Percentiles rank a stretch among this genome's conserved stretches.
These are phyloP conservation scores for Madurella mycetomatis DNA, from an alignment of 2,329 filamentous ascomycete species.

Conservation along the genomic window DNA sequence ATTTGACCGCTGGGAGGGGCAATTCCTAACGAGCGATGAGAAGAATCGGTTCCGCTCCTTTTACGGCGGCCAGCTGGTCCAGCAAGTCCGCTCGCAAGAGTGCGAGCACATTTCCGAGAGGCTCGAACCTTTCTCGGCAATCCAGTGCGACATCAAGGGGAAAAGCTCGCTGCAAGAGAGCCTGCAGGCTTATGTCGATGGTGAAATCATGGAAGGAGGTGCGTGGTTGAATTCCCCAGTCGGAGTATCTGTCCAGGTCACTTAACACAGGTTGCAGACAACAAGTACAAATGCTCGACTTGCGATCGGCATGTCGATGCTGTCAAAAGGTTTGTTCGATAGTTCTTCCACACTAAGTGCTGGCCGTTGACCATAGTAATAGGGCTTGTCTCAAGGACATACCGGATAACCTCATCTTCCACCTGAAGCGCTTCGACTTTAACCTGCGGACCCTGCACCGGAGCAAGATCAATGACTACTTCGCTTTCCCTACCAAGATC, in stretches of 20 bases:
- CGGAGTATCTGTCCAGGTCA: neutral
- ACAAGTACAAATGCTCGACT: conserved; percentile 94
- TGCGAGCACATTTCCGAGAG: conserved; percentile 90
- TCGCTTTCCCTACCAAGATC: conserved; percentile 77
- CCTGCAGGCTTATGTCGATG: conserved; percentile 89
- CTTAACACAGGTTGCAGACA: conserved; percentile 51
- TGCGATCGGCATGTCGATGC: conserved; percentile 89
- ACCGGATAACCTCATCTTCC: conserved; percentile 91
- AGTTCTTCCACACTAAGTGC: neutral
- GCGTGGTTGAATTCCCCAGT: conserved; percentile 25
- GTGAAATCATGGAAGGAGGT: conserved; percentile 92
- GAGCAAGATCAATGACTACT: conserved; percentile 93
- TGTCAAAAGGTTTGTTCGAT: conserved; percentile 65
- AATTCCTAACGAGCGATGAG: conserved; percentile 62
- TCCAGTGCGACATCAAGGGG: conserved; percentile 94
- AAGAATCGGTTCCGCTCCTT: conserved; percentile 75
- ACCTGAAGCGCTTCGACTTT: conserved; percentile 84
- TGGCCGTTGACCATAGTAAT: conserved; percentile 1
- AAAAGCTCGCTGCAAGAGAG: conserved; percentile 81
- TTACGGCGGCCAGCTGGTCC: conserved; percentile 86
- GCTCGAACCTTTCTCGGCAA: conserved; percentile 85
- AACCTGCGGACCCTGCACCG: conserved; percentile 71
- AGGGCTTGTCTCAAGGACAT: conserved; percentile 88
- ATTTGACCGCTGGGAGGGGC: conserved; percentile 84
- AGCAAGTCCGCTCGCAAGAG: conserved; percentile 93